Conservation (phyloP, 805 yeast genomes). For the Yarrowia deformans region DNA sequence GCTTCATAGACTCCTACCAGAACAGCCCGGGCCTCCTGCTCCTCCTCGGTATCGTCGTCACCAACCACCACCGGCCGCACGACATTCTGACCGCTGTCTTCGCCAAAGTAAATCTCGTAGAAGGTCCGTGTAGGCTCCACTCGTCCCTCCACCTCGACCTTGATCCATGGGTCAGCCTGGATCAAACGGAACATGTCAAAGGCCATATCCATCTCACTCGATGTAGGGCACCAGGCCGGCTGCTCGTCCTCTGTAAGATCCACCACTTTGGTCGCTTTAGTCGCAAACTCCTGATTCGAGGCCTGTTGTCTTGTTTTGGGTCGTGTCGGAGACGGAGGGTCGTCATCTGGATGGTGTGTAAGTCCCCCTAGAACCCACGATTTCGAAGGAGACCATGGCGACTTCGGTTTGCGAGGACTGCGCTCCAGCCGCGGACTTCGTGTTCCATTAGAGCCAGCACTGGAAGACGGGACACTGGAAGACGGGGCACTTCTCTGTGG, state of each 20-base stretch:
- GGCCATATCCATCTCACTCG: constrained; percentile 1
- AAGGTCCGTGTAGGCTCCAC: background rate
- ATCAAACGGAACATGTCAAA: background rate
- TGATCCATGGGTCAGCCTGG: constrained; percentile 11
- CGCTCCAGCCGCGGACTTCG: too few relatives aligned
- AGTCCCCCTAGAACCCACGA: background rate
- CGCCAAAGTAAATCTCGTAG: background rate
- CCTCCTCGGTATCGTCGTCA: background rate
- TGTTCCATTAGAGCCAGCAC: too few relatives aligned
- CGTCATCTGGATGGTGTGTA: too few relatives aligned
- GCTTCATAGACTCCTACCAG: background rate
- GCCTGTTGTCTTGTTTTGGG: too few relatives aligned
- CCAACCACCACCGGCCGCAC: background rate
- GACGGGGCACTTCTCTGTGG: too few relatives aligned
- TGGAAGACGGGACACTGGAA: too few relatives aligned
- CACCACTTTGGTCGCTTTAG: background rate
- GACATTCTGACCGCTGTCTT: background rate
- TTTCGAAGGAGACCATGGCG: background rate
- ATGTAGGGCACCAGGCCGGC: background rate
- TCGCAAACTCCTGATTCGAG: too few relatives aligned
- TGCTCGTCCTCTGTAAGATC: too few relatives aligned
- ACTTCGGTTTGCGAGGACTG: background rate
- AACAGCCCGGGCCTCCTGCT: background rate
- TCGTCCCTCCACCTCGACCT: background rate
- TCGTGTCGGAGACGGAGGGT: too few relatives aligned